Evolutionary conservation across 2,329 filamentous ascomycete species (phyloP), one percentile per base, ranked within the genome.

Genomic region (Botryosphaeria agaves): DNA sequence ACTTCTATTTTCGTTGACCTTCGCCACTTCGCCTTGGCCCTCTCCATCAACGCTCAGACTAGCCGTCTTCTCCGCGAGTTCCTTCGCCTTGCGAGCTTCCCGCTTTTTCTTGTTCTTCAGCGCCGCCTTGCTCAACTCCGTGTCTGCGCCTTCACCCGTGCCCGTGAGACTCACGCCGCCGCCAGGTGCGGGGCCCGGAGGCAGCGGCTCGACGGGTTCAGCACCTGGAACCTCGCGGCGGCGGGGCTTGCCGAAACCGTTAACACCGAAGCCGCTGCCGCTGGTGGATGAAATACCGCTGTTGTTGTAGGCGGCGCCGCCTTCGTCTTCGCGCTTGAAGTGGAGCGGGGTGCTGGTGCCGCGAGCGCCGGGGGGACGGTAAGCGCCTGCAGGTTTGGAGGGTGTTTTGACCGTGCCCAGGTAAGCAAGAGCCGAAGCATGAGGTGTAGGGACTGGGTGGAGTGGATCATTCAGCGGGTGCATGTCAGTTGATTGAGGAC

Each of bases 51-150:
- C 21, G 15, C 41, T 34, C 12, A 52, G 48, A 34, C 61, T 57
- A 32, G 49, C 43, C 26, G 60, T 57, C 41, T 73, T 75, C 29
- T 69, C 72, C 12, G 82, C 80, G 5, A 64, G 69, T 28, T 89
- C 84, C 50, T 85, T 89, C 30, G 71, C 70, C 59, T 94, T 95
- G 66, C 91, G 94, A 41, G 81, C 81, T 42, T 81, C 76, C 27
- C 89, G 72, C 70, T 95, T 95, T 72, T 95, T 95, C 72, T 95
- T 95, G 60, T 94, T 94, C 69, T 94, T 94, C 43, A 82, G 62
- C 8, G 80, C 84, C 32, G 78, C 72, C 60, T 89, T 91, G 38
- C 80, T 85, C 37, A 89, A 53, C 42, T 69, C 75, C 42, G 81
- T 80, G 36, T 83, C 78, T n/a, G n/a, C n/a, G 26, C 75, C 59